Evolutionary conservation across 768 basidiomycete species (phyloP).

Genomic region (Trametes cinnabarina): DNA sequence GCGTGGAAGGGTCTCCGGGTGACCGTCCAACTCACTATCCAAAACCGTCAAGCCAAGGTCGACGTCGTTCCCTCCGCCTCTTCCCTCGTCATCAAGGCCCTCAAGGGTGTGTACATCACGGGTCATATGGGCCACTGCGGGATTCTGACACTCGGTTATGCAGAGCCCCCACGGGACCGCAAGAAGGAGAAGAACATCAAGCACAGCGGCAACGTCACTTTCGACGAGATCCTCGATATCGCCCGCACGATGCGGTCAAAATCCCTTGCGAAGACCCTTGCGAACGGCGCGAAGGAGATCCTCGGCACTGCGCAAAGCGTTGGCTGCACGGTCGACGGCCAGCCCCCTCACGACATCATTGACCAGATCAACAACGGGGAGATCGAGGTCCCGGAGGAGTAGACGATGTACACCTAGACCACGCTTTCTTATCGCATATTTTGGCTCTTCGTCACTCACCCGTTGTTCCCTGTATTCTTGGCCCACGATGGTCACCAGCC

Average conservation of each 20-base stretch:
- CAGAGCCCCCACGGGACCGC: constrained; percentile 97
- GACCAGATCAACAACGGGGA: constrained; percentile 83
- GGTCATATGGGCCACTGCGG: background rate
- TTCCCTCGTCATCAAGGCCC: constrained; percentile 94
- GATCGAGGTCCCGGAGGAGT: constrained; percentile 85
- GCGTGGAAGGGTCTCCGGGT: constrained; percentile 99
- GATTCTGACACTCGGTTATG: background rate
- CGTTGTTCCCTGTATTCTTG: no score
- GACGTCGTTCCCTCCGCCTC: constrained; percentile 96
- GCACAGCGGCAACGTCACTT: constrained; percentile 89
- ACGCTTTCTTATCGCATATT: constrained; percentile 15
- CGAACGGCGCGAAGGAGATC: constrained; percentile 94
- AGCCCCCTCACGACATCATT: constrained; percentile 90
- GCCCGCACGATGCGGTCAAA: constrained; percentile 95
- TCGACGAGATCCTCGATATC: constrained; percentile 93
- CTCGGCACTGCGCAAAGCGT: constrained; percentile 95
- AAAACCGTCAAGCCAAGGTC: constrained; percentile 98
- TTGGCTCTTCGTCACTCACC: constrained; percentile 3
- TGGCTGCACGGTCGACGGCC: constrained; percentile 94
- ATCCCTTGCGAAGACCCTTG: constrained; percentile 88
- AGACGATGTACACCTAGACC: constrained; percentile 32
- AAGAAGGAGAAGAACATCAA: constrained; percentile 99
- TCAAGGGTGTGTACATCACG: constrained; percentile 72
- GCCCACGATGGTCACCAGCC: no score
- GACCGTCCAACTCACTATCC: constrained; percentile 97